Evolutionary conservation across 768 basidiomycete genomes (phyloP).

Genomic region (Kwoniella dendrophila): DNA sequence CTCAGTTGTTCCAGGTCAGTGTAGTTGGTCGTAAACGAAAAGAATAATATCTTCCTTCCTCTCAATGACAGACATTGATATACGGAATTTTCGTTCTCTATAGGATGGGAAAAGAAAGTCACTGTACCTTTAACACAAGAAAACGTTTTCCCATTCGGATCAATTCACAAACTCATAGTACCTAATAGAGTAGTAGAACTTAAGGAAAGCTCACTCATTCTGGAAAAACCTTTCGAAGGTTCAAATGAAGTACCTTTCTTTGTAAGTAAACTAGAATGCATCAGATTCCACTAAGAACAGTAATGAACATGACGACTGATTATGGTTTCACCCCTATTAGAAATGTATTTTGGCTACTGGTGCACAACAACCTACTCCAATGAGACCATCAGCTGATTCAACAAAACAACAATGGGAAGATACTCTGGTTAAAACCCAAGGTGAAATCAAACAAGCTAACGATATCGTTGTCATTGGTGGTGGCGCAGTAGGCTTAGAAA

Average conservation of each 20-base stretch:
- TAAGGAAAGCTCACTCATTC: constrained; percentile 29
- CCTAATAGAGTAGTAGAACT: constrained; percentile 42
- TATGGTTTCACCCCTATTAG: too few species aligned
- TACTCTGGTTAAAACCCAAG: constrained; percentile 57
- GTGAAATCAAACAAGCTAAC: constrained; percentile 59
- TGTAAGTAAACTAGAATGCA: constrained; percentile 23
- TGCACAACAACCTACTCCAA: constrained; percentile 40
- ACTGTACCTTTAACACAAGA: constrained; percentile 31
- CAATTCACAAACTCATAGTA: constrained; percentile 29
- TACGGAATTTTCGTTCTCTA: neutral
- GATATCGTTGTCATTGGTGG: constrained; percentile 70
- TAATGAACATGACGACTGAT: too few species aligned
- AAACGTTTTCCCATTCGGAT: constrained; percentile 32
- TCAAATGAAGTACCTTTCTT: constrained; percentile 36
- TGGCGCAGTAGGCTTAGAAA: constrained; percentile 67
- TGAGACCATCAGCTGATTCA: constrained; percentile 25
- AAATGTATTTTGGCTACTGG: constrained; percentile 44
- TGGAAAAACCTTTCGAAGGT: constrained; percentile 43
- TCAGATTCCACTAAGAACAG: neutral
- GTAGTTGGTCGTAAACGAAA: neutral
- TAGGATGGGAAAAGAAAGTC: constrained; percentile 43
- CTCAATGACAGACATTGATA: neutral
- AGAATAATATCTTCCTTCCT: too few species aligned
- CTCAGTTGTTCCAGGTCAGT: constrained; percentile 38
- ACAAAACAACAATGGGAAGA: constrained; percentile 13